Conservation (phyloP, 257 asterid species). For the Penstemon newberryi region DNA sequence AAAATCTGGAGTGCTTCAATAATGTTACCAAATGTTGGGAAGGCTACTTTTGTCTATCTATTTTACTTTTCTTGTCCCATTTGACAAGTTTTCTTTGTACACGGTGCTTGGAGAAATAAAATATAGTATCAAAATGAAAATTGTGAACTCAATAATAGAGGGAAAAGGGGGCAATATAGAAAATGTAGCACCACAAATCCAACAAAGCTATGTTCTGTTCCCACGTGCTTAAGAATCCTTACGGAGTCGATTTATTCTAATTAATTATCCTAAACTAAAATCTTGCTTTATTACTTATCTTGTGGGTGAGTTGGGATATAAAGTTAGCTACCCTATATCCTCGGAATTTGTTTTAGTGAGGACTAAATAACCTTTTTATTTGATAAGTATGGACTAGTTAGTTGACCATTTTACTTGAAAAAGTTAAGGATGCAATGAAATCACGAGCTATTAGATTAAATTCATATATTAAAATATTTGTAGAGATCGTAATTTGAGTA, state of each 20-base stretch:
- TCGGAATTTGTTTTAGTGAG: too few relatives aligned
- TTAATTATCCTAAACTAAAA: too few relatives aligned
- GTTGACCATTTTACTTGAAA: too few relatives aligned
- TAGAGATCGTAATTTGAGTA: too few relatives aligned
- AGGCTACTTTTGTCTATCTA: not conserved
- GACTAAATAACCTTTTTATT: too few relatives aligned
- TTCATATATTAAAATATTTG: too few relatives aligned
- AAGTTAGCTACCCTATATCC: too few relatives aligned
- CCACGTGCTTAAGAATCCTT: not conserved
- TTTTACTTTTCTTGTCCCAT: not conserved
- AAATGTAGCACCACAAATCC: not conserved
- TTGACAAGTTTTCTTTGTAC: not conserved
- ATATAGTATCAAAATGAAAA: not conserved
- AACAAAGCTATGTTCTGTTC: not conserved
- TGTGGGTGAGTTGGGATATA: too few relatives aligned
- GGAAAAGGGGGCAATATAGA: not conserved
- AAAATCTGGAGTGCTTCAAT: not conserved
- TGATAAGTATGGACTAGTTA: too few relatives aligned
- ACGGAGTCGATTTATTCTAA: not conserved
- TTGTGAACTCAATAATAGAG: constrained; percentile 5
- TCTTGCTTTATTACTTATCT: too few relatives aligned
- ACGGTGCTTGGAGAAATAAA: not conserved
- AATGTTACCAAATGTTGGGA: not conserved
- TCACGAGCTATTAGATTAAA: too few relatives aligned
- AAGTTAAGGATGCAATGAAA: too few relatives aligned